Evolutionary conservation across 805 yeast species (phyloP).

Genomic region (Dipodascopsis uninucleata): DNA sequence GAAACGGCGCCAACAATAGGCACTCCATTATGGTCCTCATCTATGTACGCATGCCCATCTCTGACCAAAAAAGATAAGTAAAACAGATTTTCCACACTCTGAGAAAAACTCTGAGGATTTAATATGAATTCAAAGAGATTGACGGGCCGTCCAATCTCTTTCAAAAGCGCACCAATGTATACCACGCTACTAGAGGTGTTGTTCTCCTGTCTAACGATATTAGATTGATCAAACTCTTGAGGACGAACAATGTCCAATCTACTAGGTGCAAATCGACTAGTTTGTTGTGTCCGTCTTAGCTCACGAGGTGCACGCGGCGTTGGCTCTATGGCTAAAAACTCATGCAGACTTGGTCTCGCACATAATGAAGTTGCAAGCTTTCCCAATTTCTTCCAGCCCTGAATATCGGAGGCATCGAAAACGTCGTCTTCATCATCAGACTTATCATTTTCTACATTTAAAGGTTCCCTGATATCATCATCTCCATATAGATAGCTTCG

Average conservation of each 20-base stretch:
- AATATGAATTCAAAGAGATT: slow-evolving; percentile 64
- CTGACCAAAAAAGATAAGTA: slow-evolving; percentile 74
- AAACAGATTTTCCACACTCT: slow-evolving; percentile 79
- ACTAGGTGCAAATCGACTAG: slow-evolving; percentile 3
- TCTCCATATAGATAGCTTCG: slow-evolving; percentile 10
- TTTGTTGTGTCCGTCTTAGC: slow-evolving; percentile 3
- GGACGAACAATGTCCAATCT: slow-evolving; percentile 9
- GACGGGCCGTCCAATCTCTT: slow-evolving; percentile 37
- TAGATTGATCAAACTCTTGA: slow-evolving; percentile 3
- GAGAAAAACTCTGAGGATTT: slow-evolving; percentile 72
- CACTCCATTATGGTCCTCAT: slow-evolving; percentile 40
- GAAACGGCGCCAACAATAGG: no score
- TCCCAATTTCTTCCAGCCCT: slow-evolving; percentile 19
- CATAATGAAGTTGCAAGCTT: slow-evolving; percentile 10
- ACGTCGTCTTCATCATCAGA: slow-evolving; percentile 8
- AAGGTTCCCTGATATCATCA: slow-evolving; percentile 1
- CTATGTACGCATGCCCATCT: slow-evolving; percentile 61
- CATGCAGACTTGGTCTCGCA: slow-evolving; percentile 14
- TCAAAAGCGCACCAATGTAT: slow-evolving; percentile 11
- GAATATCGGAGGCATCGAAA: slow-evolving; percentile 9
- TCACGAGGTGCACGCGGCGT: slow-evolving; percentile 12
- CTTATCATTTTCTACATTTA: slow-evolving; percentile 4
- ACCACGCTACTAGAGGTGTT: slow-evolving; percentile 16
- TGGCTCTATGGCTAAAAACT: slow-evolving; percentile 11
- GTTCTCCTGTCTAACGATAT: slow-evolving; percentile 12